Percentiles rank a stretch among this genome's conserved stretches.
Conservation (phyloP, 495 filamentous ascomycete species). For the Penicillium goetzii region DNA sequence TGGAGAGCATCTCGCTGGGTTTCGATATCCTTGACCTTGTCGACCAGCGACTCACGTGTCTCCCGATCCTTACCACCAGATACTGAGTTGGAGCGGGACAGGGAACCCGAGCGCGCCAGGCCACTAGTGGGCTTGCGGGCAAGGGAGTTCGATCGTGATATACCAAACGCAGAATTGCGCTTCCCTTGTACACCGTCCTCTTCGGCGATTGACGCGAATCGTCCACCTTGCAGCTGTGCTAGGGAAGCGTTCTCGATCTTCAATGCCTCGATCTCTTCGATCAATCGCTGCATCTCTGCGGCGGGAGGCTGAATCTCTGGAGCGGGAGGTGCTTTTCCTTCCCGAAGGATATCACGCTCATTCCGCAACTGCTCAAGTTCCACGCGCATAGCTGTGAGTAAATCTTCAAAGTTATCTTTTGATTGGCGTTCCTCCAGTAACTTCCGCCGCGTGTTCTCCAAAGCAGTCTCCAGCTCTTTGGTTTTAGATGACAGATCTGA, state of each 20-base stretch:
- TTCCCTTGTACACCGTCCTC: constrained; percentile 47
- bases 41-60: constrained; percentile 70
- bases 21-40: constrained; percentile 90
- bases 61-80: constrained; percentile 61
- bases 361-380: constrained; percentile 82
- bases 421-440: constrained; percentile 82
- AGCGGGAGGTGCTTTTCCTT: constrained; percentile 74
- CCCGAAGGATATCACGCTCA: constrained; percentile 88
- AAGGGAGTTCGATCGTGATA: constrained; percentile 66
- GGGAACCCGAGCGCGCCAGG: constrained; percentile 48
- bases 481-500: constrained; percentile 49
- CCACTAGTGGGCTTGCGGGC: constrained; percentile 50
- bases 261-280: constrained; percentile 66
- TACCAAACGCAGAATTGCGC: constrained; percentile 45
- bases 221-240: constrained; percentile 52
- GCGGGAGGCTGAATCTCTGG: constrained; percentile 64
- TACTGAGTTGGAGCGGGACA: constrained; percentile 63
- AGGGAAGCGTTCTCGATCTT: constrained; percentile 58
- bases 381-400: constrained; percentile 78
- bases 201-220: constrained; percentile 68
- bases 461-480: constrained; percentile 73
- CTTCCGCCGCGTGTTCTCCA: constrained; percentile 81
- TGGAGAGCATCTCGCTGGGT: constrained; percentile 92
- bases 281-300: constrained; percentile 70
- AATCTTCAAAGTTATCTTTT: constrained; percentile 92